Conservation (phyloP, 2,329 filamentous ascomycete species). For the Thelonectria olida region DNA sequence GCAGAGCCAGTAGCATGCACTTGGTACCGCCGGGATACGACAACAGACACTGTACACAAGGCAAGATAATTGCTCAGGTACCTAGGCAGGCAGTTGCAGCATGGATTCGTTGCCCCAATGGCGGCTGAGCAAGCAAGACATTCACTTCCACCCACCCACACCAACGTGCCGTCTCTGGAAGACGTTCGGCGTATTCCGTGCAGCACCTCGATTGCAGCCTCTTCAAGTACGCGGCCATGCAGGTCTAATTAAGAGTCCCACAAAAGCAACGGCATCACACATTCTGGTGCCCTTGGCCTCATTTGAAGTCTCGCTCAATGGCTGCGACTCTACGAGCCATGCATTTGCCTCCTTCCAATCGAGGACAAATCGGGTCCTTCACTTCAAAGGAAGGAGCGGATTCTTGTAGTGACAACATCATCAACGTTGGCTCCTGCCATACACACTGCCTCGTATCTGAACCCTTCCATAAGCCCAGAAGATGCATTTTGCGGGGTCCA, state of each 20-base stretch:
- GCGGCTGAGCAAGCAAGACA: background rate
- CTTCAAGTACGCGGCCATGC: too few relatives aligned
- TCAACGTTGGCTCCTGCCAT: background rate
- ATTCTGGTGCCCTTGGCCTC: background rate
- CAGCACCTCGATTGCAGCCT: too few relatives aligned
- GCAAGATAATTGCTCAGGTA: background rate
- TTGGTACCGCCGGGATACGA: too few relatives aligned
- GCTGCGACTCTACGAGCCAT: too few relatives aligned
- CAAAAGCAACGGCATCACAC: background rate
- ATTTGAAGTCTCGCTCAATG: too few relatives aligned
- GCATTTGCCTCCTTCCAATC: background rate
- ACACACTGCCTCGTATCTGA: too few relatives aligned
- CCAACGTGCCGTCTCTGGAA: too few relatives aligned
- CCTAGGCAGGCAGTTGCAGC: too few relatives aligned
- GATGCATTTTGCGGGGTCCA: slow-evolving; percentile 18
- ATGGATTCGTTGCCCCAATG: background rate
- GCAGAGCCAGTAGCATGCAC: too few relatives aligned
- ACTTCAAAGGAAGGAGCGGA: background rate
- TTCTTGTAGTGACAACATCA: too few relatives aligned
- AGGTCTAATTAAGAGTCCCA: background rate
- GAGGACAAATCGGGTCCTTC: background rate
- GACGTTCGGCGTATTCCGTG: too few relatives aligned
- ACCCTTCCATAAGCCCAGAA: background rate
- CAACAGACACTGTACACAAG: background rate
- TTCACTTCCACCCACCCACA: background rate